Evolutionary conservation across 208 protist genomes (phyloP).

Genomic region (Zelonia costaricensis): DNA sequence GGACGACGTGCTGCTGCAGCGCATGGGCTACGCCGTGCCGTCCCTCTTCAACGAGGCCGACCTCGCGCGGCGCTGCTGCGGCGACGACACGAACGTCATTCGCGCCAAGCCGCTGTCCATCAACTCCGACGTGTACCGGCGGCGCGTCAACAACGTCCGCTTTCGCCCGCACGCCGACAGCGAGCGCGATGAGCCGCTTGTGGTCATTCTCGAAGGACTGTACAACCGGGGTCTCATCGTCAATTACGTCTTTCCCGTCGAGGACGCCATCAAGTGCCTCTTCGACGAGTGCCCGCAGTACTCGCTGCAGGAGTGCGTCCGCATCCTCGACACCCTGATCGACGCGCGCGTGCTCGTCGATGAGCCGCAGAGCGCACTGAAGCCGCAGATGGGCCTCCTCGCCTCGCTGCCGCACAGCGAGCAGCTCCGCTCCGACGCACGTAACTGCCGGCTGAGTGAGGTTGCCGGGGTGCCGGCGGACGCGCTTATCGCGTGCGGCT

Average conservation of each 20-base stretch:
- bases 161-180: slow-evolving; percentile 38
- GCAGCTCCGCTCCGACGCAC: slow-evolving; percentile 18
- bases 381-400: slow-evolving; percentile 33
- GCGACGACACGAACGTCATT: slow-evolving; percentile 65
- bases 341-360: slow-evolving; percentile 35
- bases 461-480: slow-evolving; percentile 56
- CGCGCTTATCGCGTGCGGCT: slow-evolving; percentile 76
- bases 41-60: slow-evolving; percentile 63
- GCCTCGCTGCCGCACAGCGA: slow-evolving; percentile 19
- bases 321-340: slow-evolving; percentile 41
- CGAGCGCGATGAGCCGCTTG: slow-evolving; percentile 41
- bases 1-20: slow-evolving; percentile 79
- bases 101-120: slow-evolving; percentile 46
- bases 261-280: slow-evolving; percentile 78
- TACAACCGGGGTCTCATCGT: slow-evolving; percentile 85
- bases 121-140: slow-evolving; percentile 53
- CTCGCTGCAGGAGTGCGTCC: slow-evolving; percentile 59
- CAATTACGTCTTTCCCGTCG: slow-evolving; percentile 61
- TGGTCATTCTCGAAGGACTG: slow-evolving; percentile 76
- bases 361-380: slow-evolving; percentile 31
- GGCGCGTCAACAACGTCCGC: slow-evolving; percentile 72
- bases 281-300: slow-evolving; percentile 74
- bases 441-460: slow-evolving; percentile 46
- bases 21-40: slow-evolving; percentile 57
- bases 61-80: slow-evolving; percentile 71